A percentile compares a stretch with the other conserved stretches of the same genome.
Conservation (phyloP, 1,284 basidiomycete genomes). For the Ustilago crameri region DNA sequence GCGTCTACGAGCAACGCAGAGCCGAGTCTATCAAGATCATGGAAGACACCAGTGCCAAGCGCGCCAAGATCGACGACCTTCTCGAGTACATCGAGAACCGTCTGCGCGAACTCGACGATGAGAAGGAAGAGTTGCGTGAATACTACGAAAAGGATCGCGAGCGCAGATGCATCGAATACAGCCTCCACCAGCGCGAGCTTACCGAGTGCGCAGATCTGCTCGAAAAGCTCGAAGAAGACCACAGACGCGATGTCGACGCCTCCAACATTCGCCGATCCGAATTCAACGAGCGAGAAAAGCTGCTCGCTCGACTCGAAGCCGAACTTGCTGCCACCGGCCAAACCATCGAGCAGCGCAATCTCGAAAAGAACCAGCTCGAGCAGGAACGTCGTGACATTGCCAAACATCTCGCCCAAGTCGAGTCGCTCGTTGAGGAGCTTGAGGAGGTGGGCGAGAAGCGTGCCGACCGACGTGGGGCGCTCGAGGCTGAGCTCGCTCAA, state of each 20-base stretch:
- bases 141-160: constrained; percentile 96
- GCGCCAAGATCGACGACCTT: constrained; percentile 88
- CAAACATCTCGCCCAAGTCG: constrained; percentile 79
- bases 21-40: constrained; percentile 93
- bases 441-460: constrained; percentile 69
- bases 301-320: constrained; percentile 76
- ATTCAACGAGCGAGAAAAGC: constrained; percentile 84
- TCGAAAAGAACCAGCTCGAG: constrained; percentile 79
- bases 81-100: constrained; percentile 91
- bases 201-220: constrained; percentile 86
- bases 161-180: constrained; percentile 92
- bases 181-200: constrained; percentile 88
- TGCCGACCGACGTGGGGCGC: constrained; percentile 69
- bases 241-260: constrained; percentile 78
- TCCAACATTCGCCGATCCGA: constrained; percentile 83
- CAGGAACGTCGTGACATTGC: constrained; percentile 73
- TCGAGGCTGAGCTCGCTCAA: constrained; percentile 75
- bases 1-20: constrained; percentile 95
- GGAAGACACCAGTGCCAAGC: constrained; percentile 94
- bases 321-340: constrained; percentile 79
- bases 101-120: constrained; percentile 89
- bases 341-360: constrained; percentile 76
- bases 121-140: constrained; percentile 96
- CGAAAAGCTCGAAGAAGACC: constrained; percentile 79
- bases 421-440: constrained; percentile 80